These are phyloP conservation scores for Cyclostephanos invisitatus DNA, from an alignment of 108 stramenopile species.

Conservation along the genomic window DNA sequence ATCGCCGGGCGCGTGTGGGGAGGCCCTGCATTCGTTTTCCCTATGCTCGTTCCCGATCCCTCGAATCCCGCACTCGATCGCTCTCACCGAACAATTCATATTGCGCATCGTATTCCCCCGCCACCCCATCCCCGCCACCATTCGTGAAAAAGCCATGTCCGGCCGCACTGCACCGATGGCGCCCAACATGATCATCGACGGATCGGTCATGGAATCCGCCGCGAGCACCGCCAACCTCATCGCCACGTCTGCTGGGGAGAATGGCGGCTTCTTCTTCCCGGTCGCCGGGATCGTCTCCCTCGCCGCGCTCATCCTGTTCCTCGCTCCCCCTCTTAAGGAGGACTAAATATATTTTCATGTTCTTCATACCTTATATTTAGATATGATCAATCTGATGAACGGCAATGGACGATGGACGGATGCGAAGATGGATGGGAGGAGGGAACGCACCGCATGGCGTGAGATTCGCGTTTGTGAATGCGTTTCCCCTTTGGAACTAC, in stretches of 20 bases:
- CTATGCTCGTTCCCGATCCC: too few relatives aligned
- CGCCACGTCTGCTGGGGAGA: slow-evolving; percentile 66
- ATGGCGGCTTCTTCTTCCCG: slow-evolving; percentile 83
- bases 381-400: too few relatives aligned
- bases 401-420: slow-evolving; percentile 3
- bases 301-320: slow-evolving; percentile 80
- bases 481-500: too few relatives aligned
- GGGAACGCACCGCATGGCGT: too few relatives aligned
- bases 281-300: slow-evolving; percentile 74
- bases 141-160: slow-evolving; percentile 64
- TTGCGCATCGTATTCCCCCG: background rate
- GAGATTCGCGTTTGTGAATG: too few relatives aligned
- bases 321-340: slow-evolving; percentile 76
- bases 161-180: slow-evolving; percentile 40
- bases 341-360: slow-evolving; percentile 4
- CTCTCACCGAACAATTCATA: background rate
- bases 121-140: background rate
- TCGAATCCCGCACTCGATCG: too few relatives aligned
- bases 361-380: background rate
- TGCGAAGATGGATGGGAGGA: background rate
- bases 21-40: too few relatives aligned
- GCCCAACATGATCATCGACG: slow-evolving; percentile 77
- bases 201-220: slow-evolving; percentile 60
- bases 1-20: too few relatives aligned
- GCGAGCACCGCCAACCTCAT: slow-evolving; percentile 70